Evolutionary conservation across 331 rosid species (phyloP).

Genomic region (Pyracantha coccinea): DNA sequence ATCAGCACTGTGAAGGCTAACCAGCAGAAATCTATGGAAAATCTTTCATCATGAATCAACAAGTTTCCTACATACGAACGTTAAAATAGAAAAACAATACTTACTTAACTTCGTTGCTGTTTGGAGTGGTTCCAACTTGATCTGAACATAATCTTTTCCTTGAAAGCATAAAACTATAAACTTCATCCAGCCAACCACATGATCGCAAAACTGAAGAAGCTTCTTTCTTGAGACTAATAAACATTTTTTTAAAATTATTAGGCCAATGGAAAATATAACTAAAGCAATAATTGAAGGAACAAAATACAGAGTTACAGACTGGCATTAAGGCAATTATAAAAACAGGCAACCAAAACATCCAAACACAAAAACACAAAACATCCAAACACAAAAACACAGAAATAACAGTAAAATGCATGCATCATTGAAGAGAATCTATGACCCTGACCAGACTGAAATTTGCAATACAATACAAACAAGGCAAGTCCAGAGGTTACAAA

Average conservation of each 20-base stretch:
- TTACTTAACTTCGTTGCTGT: slow-evolving; percentile 46
- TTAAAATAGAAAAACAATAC: slow-evolving; percentile 10
- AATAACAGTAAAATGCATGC: neutral
- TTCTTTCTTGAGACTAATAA: slow-evolving; percentile 53
- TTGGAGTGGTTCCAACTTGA: slow-evolving; percentile 35
- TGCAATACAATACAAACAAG: neutral
- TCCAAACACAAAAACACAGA: neutral
- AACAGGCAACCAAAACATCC: too few relatives aligned
- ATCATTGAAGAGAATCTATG: neutral
- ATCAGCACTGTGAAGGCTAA: neutral
- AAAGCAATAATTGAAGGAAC: neutral
- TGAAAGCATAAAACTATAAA: slow-evolving; percentile 49
- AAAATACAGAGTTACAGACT: neutral
- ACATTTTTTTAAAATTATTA: slow-evolving; percentile 8
- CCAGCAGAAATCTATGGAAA: neutral
- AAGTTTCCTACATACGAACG: slow-evolving; percentile 10
- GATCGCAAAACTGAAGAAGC: slow-evolving; percentile 58
- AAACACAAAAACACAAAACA: neutral
- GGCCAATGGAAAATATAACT: neutral
- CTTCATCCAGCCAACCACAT: slow-evolving; percentile 72
- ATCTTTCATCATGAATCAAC: neutral
- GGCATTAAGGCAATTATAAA: neutral
- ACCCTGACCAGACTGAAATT: neutral
- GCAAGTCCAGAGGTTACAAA: neutral
- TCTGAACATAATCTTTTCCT: slow-evolving; percentile 45